Percentiles rank a stretch among this genome's conserved stretches.
These are phyloP conservation scores for Deuterostichococcus epilithicus DNA, from an alignment of 139 green algal species.

Conservation along the genomic window DNA sequence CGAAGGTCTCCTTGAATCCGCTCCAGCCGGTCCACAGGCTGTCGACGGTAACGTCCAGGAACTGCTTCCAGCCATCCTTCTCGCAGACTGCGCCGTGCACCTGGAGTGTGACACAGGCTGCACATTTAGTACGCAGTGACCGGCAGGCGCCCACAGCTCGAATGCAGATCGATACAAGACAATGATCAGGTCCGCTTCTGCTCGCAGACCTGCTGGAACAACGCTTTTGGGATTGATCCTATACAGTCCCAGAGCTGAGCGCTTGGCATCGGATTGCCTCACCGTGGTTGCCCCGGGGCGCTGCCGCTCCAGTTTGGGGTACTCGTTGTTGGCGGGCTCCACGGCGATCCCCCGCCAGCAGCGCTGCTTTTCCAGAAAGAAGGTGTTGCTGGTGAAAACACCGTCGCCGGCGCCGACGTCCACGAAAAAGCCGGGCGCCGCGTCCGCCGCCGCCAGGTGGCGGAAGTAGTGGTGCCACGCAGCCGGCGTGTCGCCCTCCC, in stretches of 20 bases:
- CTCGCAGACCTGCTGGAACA: no score
- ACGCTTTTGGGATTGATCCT: no score
- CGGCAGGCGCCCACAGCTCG: no score
- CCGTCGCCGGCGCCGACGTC: constrained; percentile 6
- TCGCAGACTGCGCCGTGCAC: constrained; percentile 23
- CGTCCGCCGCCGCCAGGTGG: not conserved
- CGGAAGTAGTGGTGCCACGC: not conserved
- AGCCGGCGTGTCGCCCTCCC: not conserved
- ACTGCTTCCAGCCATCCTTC: constrained; percentile 25
- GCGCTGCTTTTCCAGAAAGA: not conserved
- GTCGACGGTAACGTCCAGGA: constrained; percentile 35
- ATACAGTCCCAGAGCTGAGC: no score
- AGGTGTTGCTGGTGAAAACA: not conserved
- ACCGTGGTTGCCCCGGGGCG: constrained; percentile 13
- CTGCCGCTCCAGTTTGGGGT: not conserved
- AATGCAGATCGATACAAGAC: no score
- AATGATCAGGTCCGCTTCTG: no score
- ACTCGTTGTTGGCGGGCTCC: not conserved
- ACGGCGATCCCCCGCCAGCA: not conserved
- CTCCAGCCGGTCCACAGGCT: not conserved
- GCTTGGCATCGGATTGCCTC: not conserved
- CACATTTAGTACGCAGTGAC: no score
- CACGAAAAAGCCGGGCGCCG: not conserved
- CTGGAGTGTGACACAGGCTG: no score
- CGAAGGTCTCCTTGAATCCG: not conserved